phyloP scores from a whole-genome alignment of 2,329 filamentous ascomycete genomes.

The Mariannaea elegans region DNA sequence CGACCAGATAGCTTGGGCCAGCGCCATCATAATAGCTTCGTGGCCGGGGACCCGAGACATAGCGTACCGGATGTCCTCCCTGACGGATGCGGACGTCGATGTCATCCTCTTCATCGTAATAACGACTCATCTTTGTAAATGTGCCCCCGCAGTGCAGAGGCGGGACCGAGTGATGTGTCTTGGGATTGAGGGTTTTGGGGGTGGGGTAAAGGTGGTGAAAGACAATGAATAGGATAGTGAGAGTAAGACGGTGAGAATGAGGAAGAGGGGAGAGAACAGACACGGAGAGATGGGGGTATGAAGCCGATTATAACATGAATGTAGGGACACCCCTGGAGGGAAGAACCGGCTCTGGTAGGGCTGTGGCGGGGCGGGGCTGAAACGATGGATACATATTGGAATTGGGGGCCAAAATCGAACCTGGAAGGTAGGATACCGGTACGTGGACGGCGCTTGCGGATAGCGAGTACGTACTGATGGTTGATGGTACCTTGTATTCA shows the following conservation, averaged over 20 bases:
- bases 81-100: constrained; percentile 60
- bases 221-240: neutral
- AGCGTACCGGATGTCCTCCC: constrained; percentile 53
- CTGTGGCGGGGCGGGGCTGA: constrained; percentile 35
- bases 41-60: constrained; percentile 54
- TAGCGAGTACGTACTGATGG: too few species aligned
- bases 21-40: constrained; percentile 52
- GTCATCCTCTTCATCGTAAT: constrained; percentile 64
- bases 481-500: neutral
- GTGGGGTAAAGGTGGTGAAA: neutral
- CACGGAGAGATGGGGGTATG: constrained; percentile 1
- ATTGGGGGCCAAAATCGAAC: constrained; percentile 25
- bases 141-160: neutral
- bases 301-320: constrained; percentile 3
- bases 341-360: constrained; percentile 31
- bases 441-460: neutral
- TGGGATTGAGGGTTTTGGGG: neutral
- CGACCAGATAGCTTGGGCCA: constrained; percentile 53
- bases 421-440: neutral
- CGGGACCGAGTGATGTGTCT: neutral
- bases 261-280: constrained; percentile 6
- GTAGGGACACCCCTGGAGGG: constrained; percentile 6
- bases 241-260: neutral
- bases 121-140: constrained; percentile 45
- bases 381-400: constrained; percentile 3